Base-by-base conservation (phyloP, 441 rosid species). In the Melastoma candidum region DNA sequence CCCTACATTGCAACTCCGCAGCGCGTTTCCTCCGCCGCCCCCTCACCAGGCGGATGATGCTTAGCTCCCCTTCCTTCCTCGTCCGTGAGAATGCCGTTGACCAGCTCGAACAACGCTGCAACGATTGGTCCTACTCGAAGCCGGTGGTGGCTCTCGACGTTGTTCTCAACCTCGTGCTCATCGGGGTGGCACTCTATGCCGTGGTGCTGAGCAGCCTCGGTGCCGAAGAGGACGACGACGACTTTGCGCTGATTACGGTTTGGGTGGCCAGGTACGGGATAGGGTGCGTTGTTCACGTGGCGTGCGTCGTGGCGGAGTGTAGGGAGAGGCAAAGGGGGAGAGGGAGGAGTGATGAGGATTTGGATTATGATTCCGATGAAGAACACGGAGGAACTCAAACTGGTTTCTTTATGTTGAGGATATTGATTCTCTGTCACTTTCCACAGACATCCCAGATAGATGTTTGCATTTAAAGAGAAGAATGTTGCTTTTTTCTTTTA, bases 41-140 rank as follows among this genome's bases (percentile, higher is more conserved):
- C n/a, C 78, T 82, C 46, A 74, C 75, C 59, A 81, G 89, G 1
- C 70, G 73, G 47, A 57, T 80, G 83, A 80, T 81, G 87, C 81
- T 83, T 11, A 77, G 85, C 0, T 84, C 71, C 55, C 79, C 84
- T 0, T 83, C 90, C 29, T 72, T 80, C 48, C 68, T 77, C 57
- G 87, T 83, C 27, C 73, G 87, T 11, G 90, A 80, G 57, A 69
- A 63, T 17, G 90, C 87, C 9, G 84, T 83, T 11, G 90, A 80
- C 71, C 90, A 83, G 74, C 78, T 83, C 14, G 84, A 80, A 59
- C 80, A 70, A 63, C 71, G 79, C 11, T 87, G 78, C 56, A 77
- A 74, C 68, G 60, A 78, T 51, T 83, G 87, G 90, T 77, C 90
- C 6, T 78, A 73, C 69, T 80, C 82, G 25, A 73, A 61, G 66